Conservation (phyloP, 1,284 basidiomycete species). For the Ganoderma sinense region DNA sequence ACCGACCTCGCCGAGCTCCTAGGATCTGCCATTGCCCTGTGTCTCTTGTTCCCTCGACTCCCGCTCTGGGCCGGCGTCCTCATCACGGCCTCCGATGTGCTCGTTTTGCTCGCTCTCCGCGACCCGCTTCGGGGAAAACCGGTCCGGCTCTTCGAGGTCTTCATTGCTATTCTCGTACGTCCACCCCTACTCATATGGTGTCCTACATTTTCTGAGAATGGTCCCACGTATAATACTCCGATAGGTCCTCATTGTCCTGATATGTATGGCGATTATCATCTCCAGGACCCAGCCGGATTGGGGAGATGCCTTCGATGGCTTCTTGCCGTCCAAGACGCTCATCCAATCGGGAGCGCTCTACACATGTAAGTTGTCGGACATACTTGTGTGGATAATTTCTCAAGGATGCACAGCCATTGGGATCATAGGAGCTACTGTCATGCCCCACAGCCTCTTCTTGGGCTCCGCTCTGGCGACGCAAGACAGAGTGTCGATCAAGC, state of each 20-base stretch:
- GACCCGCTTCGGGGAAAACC: slow-evolving; percentile 66
- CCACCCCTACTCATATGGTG: neutral
- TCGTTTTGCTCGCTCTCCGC: slow-evolving; percentile 74
- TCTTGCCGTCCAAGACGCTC: slow-evolving; percentile 77
- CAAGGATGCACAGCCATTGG: slow-evolving; percentile 70
- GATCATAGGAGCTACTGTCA: slow-evolving; percentile 85
- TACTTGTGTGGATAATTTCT: neutral
- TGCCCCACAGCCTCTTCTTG: slow-evolving; percentile 93
- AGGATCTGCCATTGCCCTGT: slow-evolving; percentile 82
- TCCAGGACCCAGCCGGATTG: slow-evolving; percentile 79
- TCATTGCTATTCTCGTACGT: slow-evolving; percentile 68
- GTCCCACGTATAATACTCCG: neutral
- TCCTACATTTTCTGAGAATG: neutral
- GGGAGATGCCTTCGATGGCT: slow-evolving; percentile 86
- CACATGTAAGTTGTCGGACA: slow-evolving; percentile 60
- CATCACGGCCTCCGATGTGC: slow-evolving; percentile 85
- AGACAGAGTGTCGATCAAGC: slow-evolving; percentile 58
- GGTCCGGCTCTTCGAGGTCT: slow-evolving; percentile 76
- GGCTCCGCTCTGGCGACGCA: slow-evolving; percentile 88
- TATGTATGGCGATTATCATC: slow-evolving; percentile 86
- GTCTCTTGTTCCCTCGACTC: slow-evolving; percentile 82
- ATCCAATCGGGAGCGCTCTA: slow-evolving; percentile 77
- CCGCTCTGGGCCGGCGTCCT: slow-evolving; percentile 86
- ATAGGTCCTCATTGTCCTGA: slow-evolving; percentile 81
- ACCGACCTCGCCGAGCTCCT: slow-evolving; percentile 82